These are phyloP conservation scores for Hyaloscypha hepaticicola DNA, from an alignment of 495 filamentous ascomycete genomes.

Conservation along the genomic window DNA sequence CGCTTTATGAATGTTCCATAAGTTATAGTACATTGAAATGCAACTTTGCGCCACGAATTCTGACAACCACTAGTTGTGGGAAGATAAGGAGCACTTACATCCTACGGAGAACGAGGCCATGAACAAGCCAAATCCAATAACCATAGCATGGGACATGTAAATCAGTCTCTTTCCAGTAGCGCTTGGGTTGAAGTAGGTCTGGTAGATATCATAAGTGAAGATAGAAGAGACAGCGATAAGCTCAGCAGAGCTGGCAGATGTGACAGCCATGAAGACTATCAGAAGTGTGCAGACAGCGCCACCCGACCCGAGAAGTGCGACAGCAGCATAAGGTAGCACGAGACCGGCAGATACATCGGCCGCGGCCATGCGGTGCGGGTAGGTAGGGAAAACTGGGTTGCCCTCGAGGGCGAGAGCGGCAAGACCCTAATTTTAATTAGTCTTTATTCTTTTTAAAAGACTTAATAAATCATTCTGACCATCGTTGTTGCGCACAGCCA, in stretches of 20 bases:
- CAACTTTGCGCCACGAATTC: too few relatives aligned
- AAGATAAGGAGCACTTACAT: background rate
- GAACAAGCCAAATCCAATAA: conserved; percentile 72
- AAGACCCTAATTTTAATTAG: too few relatives aligned
- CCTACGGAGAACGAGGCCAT: conserved; percentile 72
- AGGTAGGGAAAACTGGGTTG: conserved; percentile 71
- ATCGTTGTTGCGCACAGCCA: conserved; percentile 92
- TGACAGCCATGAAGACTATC: conserved; percentile 96
- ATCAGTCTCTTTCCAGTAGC: conserved; percentile 78
- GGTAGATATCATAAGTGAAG: conserved; percentile 90
- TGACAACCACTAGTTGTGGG: too few relatives aligned
- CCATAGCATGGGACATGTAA: conserved; percentile 77
- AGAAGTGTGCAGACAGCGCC: conserved; percentile 82
- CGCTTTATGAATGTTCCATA: too few relatives aligned
- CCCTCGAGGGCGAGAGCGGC: conserved; percentile 79
- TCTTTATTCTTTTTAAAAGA: too few relatives aligned
- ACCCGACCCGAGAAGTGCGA: conserved; percentile 85
- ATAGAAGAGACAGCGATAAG: conserved; percentile 92
- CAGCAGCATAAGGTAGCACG: conserved; percentile 84
- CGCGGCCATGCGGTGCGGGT: conserved; percentile 66
- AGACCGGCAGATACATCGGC: conserved; percentile 82
- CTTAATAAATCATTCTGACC: too few relatives aligned
- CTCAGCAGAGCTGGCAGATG: conserved; percentile 83
- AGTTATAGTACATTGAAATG: too few relatives aligned
- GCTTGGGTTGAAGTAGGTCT: conserved; percentile 60